These are phyloP conservation scores for Forsythia suspensa DNA, from an alignment of 257 asterid species.

Conservation along the genomic window DNA sequence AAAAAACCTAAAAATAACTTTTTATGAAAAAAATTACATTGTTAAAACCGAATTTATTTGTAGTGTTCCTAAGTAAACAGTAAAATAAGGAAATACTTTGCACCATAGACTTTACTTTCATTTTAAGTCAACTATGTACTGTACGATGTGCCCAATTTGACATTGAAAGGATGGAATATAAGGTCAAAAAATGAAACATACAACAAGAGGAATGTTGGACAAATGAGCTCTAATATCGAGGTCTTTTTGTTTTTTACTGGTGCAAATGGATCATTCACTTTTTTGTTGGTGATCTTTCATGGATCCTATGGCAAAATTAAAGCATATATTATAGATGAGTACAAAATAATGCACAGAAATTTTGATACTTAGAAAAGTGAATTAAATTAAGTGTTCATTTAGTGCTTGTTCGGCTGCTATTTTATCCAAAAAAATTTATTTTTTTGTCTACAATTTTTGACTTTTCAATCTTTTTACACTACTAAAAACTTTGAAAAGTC, in stretches of 20 bases:
- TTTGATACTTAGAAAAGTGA: conserved; percentile 1
- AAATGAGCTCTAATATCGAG: conserved; percentile 23
- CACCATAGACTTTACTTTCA: background rate
- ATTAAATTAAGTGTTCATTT: background rate
- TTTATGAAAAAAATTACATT: too few species aligned
- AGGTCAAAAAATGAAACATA: conserved; percentile 15
- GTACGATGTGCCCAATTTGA: background rate
- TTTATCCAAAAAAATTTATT: too few species aligned
- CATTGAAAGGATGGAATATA: conserved; percentile 15
- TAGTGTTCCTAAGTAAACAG: too few species aligned
- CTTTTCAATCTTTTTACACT: too few species aligned
- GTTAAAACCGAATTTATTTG: too few species aligned
- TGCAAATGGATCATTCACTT: conserved; percentile 41
- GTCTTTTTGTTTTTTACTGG: conserved; percentile 30
- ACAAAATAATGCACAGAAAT: conserved; percentile 37
- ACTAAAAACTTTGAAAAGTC: too few species aligned
- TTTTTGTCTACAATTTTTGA: too few species aligned
- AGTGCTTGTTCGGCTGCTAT: too few species aligned
- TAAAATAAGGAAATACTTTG: background rate
- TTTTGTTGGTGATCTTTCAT: conserved; percentile 39
- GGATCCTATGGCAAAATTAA: conserved; percentile 52
- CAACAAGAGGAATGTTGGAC: conserved; percentile 22
- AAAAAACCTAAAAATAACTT: too few species aligned
- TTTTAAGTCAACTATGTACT: background rate
- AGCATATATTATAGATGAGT: conserved; percentile 21